These are phyloP conservation scores for Fusarium piperis DNA, from an alignment of 2,329 filamentous ascomycete genomes.

Conservation along the genomic window DNA sequence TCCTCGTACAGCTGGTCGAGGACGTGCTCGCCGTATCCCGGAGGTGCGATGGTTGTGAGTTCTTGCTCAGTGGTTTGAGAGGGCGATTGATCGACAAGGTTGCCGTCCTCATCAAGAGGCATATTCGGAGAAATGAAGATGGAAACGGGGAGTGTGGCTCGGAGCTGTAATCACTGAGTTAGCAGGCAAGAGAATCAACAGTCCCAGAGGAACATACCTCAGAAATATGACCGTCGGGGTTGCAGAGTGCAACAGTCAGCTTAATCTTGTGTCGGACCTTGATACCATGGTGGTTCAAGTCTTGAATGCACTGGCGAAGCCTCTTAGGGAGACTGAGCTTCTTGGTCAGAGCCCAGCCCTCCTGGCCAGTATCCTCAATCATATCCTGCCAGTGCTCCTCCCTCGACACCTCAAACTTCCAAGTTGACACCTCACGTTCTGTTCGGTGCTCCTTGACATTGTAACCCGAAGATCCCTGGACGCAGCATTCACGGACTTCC, in stretches of 20 bases:
- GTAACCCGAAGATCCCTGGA: constrained; percentile 57
- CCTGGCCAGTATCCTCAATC: constrained; percentile 73
- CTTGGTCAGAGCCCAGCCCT: constrained; percentile 71
- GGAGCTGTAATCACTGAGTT: constrained; percentile 62
- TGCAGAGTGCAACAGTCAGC: constrained; percentile 88
- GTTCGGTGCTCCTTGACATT: constrained; percentile 67
- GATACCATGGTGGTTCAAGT: constrained; percentile 87
- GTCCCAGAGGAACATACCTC: constrained; percentile 65
- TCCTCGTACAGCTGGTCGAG: constrained; percentile 92
- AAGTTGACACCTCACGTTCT: constrained; percentile 70
- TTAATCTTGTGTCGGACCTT: constrained; percentile 94
- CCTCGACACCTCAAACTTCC: constrained; percentile 64
- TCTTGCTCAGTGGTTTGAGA: constrained; percentile 58
- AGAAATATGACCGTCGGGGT: constrained; percentile 93
- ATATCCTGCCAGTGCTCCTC: constrained; percentile 75
- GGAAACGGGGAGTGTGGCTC: constrained; percentile 88
- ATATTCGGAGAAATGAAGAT: constrained; percentile 97
- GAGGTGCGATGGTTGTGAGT: constrained; percentile 78
- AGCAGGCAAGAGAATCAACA: not conserved
- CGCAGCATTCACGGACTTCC: constrained; percentile 77
- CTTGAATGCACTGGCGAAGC: constrained; percentile 85
- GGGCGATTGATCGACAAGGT: constrained; percentile 72
- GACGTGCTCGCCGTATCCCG: constrained; percentile 88
- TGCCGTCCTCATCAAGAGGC: constrained; percentile 86
- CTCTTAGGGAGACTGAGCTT: constrained; percentile 79